Evolutionary conservation across 2,329 filamentous ascomycete species (phyloP).

Genomic region (Zymoseptoria tritici): DNA sequence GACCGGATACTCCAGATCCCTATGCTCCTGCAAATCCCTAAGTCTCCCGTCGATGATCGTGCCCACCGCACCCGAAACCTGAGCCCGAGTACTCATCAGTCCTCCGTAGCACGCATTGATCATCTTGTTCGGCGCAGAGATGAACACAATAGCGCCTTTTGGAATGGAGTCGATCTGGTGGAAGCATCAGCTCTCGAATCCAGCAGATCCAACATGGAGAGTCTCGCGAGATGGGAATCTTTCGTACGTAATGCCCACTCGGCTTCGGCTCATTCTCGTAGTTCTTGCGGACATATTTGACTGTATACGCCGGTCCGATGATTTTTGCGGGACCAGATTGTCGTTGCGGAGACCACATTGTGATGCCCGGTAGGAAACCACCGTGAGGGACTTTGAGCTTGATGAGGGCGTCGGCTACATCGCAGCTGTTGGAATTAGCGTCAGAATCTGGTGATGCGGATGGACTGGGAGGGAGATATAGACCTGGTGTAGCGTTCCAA

Average conservation of each 20-base stretch:
- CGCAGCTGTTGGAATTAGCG: constrained; percentile 32
- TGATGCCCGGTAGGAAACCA: constrained; percentile 48
- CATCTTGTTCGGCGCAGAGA: constrained; percentile 41
- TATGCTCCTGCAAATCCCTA: constrained; percentile 48
- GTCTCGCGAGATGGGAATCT: background rate
- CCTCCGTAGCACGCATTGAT: constrained; percentile 50
- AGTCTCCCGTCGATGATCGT: constrained; percentile 48
- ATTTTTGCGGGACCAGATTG: constrained; percentile 48
- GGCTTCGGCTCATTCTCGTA: constrained; percentile 41
- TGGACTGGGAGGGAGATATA: background rate
- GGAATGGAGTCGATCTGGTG: constrained; percentile 45
- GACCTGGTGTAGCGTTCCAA: constrained; percentile 20
- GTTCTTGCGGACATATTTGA: constrained; percentile 44
- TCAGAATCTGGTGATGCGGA: background rate
- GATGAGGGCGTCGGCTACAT: constrained; percentile 46
- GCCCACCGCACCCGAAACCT: constrained; percentile 39
- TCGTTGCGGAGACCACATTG: constrained; percentile 48
- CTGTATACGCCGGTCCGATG: constrained; percentile 49
- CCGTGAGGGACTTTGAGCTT: constrained; percentile 42
- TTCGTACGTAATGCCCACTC: constrained; percentile 41
- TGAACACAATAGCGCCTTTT: constrained; percentile 42
- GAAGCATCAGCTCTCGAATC: background rate
- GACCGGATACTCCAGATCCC: constrained; percentile 41
- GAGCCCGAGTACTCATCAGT: constrained; percentile 46
- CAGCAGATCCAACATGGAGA: background rate